These are phyloP conservation scores for Aspergillus fischeri DNA, from an alignment of 2,329 filamentous ascomycete genomes.

Conservation along the genomic window DNA sequence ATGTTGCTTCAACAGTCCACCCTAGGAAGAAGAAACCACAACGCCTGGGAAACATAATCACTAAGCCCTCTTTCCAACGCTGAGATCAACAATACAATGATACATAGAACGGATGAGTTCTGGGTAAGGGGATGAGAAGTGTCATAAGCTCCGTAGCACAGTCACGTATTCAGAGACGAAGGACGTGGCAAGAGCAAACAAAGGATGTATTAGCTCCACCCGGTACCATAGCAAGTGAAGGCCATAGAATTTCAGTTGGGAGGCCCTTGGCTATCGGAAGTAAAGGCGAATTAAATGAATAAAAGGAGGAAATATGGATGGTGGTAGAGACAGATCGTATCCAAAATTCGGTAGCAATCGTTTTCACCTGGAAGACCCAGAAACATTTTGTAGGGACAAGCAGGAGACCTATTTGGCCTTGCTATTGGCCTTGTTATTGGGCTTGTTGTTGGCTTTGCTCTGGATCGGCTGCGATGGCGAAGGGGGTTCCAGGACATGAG, in stretches of 20 bases:
- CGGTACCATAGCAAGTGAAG: conserved; percentile 3
- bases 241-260: not conserved
- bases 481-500: conserved; percentile 74
- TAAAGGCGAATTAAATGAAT: conserved; percentile 1
- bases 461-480: conserved; percentile 31
- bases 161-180: not conserved
- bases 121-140: not conserved
- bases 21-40: conserved; percentile 9
- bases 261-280: conserved; percentile 5
- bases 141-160: not conserved
- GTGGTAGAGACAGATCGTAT: conserved; percentile 4
- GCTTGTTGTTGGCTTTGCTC: conserved; percentile 32
- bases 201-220: conserved; percentile 1
- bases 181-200: conserved; percentile 1
- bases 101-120: not conserved
- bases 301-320: conserved; percentile 5
- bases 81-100: not conserved
- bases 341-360: conserved; percentile 3
- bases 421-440: conserved; percentile 1
- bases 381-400: not conserved
- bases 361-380: conserved; percentile 2
- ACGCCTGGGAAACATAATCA: not conserved
- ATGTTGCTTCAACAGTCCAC: conserved; percentile 12
- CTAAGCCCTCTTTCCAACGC: not conserved
- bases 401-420: conserved; percentile 1